These are phyloP conservation scores for Pneumocystis jirovecii DNA, from an alignment of 1,139 yeast species.

Conservation along the genomic window DNA sequence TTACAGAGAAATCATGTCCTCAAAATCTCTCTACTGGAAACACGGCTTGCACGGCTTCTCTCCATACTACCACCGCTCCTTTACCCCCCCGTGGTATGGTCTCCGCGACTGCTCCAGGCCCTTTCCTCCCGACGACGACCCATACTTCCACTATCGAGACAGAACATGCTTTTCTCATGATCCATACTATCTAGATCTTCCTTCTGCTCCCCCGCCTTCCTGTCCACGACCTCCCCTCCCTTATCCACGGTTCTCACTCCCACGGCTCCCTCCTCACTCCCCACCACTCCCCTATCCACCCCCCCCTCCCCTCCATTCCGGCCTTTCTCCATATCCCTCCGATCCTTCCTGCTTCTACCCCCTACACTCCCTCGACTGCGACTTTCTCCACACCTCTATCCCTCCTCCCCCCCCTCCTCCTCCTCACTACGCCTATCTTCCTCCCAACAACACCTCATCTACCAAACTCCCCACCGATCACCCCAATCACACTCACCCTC, in stretches of 20 bases:
- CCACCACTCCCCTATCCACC: neutral
- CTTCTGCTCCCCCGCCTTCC: neutral
- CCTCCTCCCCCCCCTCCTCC: neutral
- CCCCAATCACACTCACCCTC: neutral
- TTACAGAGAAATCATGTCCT: neutral
- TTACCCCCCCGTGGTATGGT: neutral
- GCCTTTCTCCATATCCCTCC: neutral
- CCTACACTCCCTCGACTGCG: neutral
- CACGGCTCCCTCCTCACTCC: neutral
- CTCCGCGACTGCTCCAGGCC: neutral
- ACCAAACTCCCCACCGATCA: neutral
- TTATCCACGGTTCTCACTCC: neutral
- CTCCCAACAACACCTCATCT: neutral
- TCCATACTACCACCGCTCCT: neutral
- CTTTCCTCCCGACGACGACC: neutral
- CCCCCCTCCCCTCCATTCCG: no score
- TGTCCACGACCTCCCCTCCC: neutral
- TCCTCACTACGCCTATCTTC: neutral
- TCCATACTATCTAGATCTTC: neutral
- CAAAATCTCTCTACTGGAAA: neutral
- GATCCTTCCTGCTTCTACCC: neutral
- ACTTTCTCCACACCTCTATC: no score
- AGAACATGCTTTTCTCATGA: neutral
- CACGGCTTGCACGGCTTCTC: neutral
- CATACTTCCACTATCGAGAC: neutral